phyloP scores from a whole-genome alignment of 495 filamentous ascomycete genomes.

The Talaromyces adpressus region DNA sequence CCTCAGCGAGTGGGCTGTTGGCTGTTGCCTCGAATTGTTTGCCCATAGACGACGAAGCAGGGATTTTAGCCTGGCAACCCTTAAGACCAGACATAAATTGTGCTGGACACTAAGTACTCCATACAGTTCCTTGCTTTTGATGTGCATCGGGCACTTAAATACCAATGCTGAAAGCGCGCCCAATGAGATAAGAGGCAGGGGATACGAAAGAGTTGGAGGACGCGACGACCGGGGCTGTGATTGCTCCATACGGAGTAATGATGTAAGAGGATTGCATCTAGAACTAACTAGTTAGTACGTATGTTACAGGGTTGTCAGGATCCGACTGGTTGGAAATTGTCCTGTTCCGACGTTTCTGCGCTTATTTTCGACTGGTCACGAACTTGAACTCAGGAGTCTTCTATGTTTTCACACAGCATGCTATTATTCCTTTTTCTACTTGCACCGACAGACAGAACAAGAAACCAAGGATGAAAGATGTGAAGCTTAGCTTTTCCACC shows the following conservation, averaged over 20 bases:
- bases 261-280: not conserved
- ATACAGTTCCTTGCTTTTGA: not conserved
- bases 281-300: too few relatives aligned
- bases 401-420: not conserved
- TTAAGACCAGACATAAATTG: not conserved
- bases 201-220: not conserved
- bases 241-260: not conserved
- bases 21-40: not conserved
- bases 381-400: not conserved
- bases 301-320: not conserved
- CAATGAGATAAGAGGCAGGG: not conserved
- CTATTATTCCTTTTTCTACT: not conserved
- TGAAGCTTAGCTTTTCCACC: not conserved
- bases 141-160: not conserved
- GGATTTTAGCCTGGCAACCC: not conserved
- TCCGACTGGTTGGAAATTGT: not conserved
- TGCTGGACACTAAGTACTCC: too few relatives aligned
- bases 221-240: not conserved
- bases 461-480: not conserved
- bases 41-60: not conserved
- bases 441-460: not conserved
- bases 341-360: not conserved
- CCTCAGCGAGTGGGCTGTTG: not conserved
- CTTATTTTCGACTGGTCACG: not conserved
- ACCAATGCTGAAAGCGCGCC: not conserved